Evolutionary conservation across 1,139 yeast genomes (phyloP), one percentile per base, ranked within the genome.

Genomic region (Torulaspora globosa): DNA sequence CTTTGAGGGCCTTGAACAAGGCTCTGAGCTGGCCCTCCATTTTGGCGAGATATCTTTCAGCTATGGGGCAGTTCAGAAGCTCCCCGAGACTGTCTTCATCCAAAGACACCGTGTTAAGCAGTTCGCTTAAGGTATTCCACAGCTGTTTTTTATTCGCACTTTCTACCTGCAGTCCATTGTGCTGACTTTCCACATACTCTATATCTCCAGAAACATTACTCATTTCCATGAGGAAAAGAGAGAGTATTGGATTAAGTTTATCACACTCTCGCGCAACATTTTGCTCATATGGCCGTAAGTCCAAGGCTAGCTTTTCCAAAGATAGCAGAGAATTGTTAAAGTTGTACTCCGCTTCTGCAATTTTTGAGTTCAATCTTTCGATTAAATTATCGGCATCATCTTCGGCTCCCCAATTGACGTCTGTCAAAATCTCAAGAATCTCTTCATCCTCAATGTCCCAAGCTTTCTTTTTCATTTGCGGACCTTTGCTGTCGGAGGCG

Each of bases 111-210:
- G 88, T 84, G 42, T 78, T 76, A 49, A 88, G 68, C 41, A 88
- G 73, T n/a, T 75, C 76, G 45, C 78, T 76, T 48, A 89, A 73
- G 48, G 86, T 92, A 43, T 76, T 78, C 73, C 81, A 83, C 34
- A 90, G 70, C 16, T 75, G 66, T 57, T 86, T 86, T 64, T 86
- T 87, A 65, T 90, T 90, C 32, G 87, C 82, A 4, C 92, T 80
- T 56, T 82, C 84, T 3, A 89, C 84, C 66, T 90, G 97, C 28
- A 89, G 68, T 42, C 96, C 96, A 56, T 82, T 80, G 1, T 89
- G 82, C 59, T 85, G 86, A 36, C 74, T 72, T 61, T 89, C 96
- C 42, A 89, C 82, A 44, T 75, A 76, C 39, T 77, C 75, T 43
- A 89, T 79, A 50, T 85, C 92, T 6, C 79, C 79, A 3, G 82